Evolutionary conservation across 768 basidiomycete species (phyloP).

Genomic region (Collybia sp.): DNA sequence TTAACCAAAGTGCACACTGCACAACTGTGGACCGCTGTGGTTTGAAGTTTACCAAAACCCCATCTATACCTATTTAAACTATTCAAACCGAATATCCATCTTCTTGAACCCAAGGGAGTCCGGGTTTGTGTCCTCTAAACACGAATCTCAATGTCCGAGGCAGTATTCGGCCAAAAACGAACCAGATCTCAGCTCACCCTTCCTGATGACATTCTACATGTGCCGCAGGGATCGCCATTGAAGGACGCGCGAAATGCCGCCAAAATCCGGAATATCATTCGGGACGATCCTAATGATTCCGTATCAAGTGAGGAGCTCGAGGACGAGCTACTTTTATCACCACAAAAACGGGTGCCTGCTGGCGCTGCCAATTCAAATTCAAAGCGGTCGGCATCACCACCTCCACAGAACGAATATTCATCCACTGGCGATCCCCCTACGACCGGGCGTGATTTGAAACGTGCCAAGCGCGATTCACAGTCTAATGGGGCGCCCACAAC

Average conservation of each 20-base stretch:
- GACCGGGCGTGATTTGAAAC: constrained; percentile 28
- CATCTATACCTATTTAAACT: too few species aligned
- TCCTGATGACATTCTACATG: constrained; percentile 38
- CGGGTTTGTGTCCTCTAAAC: not conserved
- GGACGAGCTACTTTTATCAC: constrained; percentile 45
- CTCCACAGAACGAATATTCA: constrained; percentile 23
- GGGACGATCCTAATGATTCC: too few species aligned
- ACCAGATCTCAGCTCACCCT: constrained; percentile 51
- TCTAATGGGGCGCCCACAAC: constrained; percentile 1
- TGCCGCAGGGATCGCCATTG: constrained; percentile 46
- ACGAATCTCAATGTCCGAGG: constrained; percentile 17
- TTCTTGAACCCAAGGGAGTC: too few species aligned
- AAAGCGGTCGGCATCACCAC: constrained; percentile 39
- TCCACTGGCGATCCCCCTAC: constrained; percentile 16
- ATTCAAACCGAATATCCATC: too few species aligned
- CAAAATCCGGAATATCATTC: too few species aligned
- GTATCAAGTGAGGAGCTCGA: constrained; percentile 27
- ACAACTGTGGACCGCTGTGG: too few species aligned
- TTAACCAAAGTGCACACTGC: too few species aligned
- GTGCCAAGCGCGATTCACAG: constrained; percentile 25
- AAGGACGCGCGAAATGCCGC: constrained; percentile 41
- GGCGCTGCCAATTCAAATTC: constrained; percentile 15
- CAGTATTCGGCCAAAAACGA: constrained; percentile 26
- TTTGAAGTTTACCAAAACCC: too few species aligned
- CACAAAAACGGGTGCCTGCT: constrained; percentile 23